Evolutionary conservation across 768 basidiomycete genomes (phyloP).

Genomic region (Lentinula raphanica): DNA sequence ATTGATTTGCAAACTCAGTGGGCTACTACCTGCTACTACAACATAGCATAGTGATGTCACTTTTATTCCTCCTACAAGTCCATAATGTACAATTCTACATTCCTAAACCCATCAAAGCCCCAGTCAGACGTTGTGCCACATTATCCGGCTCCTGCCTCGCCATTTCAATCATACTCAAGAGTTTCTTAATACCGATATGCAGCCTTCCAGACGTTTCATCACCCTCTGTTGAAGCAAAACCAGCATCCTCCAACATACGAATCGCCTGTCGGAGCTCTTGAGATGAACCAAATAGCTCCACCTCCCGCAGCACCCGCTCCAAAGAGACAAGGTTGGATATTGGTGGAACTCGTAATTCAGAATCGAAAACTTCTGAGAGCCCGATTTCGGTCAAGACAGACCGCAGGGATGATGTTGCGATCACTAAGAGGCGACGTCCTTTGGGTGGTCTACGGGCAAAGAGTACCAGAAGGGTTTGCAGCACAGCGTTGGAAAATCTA

Average conservation of each 20-base stretch:
- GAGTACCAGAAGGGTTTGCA: constrained; percentile 86
- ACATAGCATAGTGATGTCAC: neutral
- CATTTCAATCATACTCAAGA: constrained; percentile 92
- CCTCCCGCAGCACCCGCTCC: constrained; percentile 73
- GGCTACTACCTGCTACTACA: too few relatives aligned
- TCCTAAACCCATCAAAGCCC: constrained; percentile 53
- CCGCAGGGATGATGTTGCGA: constrained; percentile 89
- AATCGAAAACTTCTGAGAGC: constrained; percentile 83
- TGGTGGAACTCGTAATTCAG: constrained; percentile 80
- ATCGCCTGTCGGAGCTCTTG: constrained; percentile 57
- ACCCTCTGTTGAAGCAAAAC: constrained; percentile 52
- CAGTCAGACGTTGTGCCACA: constrained; percentile 64
- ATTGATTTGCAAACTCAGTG: neutral
- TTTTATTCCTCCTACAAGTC: neutral
- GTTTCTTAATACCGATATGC: constrained; percentile 89
- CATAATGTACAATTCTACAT: constrained; percentile 5
- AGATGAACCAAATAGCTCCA: constrained; percentile 63
- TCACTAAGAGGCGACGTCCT: constrained; percentile 85
- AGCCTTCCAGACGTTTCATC: constrained; percentile 43
- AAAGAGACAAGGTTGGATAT: constrained; percentile 67
- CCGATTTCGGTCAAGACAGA: constrained; percentile 85
- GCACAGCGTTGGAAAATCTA: constrained; percentile 91
- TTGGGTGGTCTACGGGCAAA: constrained; percentile 89
- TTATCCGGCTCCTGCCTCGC: constrained; percentile 91
- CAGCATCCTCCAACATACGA: constrained; percentile 65